These are phyloP conservation scores for Thelephora ganbajun DNA, from an alignment of 768 basidiomycete species.

Conservation along the genomic window DNA sequence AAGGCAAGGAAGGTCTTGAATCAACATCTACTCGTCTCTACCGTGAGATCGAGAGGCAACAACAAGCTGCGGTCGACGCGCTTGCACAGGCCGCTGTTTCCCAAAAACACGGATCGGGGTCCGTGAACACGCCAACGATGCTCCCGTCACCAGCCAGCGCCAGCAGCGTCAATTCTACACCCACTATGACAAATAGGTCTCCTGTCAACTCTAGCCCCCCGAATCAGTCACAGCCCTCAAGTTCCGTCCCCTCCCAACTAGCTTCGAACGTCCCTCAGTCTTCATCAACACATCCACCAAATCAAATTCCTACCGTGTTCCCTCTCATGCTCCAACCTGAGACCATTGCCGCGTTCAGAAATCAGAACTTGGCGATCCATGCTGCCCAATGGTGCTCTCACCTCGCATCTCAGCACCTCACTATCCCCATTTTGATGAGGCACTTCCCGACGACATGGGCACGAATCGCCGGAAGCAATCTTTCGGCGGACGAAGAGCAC, in stretches of 20 bases:
- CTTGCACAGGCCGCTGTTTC: slow-evolving; percentile 6
- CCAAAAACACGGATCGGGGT: slow-evolving; percentile 7
- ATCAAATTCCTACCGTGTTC: not conserved
- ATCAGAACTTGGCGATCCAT: not conserved
- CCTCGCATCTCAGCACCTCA: slow-evolving; percentile 32
- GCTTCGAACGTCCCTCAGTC: not conserved
- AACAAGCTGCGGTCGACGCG: slow-evolving; percentile 6
- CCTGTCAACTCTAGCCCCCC: not conserved
- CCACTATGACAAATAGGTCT: slow-evolving; percentile 23
- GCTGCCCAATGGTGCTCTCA: not conserved
- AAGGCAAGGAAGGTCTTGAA: not conserved
- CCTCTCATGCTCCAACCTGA: not conserved
- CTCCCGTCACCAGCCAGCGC: slow-evolving; percentile 66
- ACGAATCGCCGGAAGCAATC: slow-evolving; percentile 53
- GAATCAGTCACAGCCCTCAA: not conserved
- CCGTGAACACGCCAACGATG: slow-evolving; percentile 45
- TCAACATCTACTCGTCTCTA: not conserved
- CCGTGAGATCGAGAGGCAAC: not conserved
- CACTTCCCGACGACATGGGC: slow-evolving; percentile 68
- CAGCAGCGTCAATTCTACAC: slow-evolving; percentile 68
- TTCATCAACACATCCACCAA: not conserved
- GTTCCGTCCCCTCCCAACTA: not conserved
- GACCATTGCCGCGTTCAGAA: slow-evolving; percentile 8
- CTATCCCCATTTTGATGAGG: slow-evolving; percentile 50
- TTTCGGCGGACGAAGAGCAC: slow-evolving; percentile 53